Conservation (phyloP, 345 rosid genomes). For the Pseudoturritis turrita region DNA sequence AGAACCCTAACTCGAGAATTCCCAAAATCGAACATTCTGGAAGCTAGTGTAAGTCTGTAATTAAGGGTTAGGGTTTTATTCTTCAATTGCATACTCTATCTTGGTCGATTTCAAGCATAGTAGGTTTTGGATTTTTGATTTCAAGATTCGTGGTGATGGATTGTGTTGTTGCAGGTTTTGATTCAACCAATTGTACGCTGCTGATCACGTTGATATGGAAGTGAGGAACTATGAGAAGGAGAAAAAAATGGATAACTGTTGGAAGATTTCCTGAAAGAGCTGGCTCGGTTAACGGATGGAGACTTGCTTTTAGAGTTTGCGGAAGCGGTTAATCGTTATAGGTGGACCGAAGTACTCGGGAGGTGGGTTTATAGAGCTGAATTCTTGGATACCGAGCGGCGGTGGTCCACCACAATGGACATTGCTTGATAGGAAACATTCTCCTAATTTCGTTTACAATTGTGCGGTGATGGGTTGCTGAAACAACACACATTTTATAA, state of each 20-base stretch:
- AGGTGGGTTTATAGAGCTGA: conserved; percentile 79
- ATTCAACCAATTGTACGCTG: conserved; percentile 74
- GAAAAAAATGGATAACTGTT: conserved; percentile 54
- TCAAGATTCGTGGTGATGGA: no score
- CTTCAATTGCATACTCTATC: no score
- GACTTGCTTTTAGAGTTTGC: conserved; percentile 89
- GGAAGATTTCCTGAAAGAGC: conserved; percentile 86
- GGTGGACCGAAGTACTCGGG: conserved; percentile 77
- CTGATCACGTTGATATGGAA: conserved; percentile 80
- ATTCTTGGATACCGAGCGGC: conserved; percentile 75
- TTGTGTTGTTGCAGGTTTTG: conserved; percentile 84
- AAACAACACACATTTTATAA: conserved; percentile 13
- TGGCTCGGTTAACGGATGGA: conserved; percentile 91
- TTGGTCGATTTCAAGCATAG: no score
- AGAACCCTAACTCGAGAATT: no score
- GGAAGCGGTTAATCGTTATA: conserved; percentile 84
- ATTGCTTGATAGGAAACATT: conserved; percentile 68
- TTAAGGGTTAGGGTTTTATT: no score
- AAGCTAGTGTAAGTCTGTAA: no score
- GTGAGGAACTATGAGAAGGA: conserved; percentile 71
- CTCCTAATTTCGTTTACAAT: conserved; percentile 85
- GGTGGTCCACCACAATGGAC: conserved; percentile 83
- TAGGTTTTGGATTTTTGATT: no score
- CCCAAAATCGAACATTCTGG: no score
- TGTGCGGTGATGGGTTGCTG: conserved; percentile 98